Percentiles rank a stretch among this genome's conserved stretches.
Evolutionary conservation across 306 rosid species (phyloP).

Genomic region (Arachis stenosperma): DNA sequence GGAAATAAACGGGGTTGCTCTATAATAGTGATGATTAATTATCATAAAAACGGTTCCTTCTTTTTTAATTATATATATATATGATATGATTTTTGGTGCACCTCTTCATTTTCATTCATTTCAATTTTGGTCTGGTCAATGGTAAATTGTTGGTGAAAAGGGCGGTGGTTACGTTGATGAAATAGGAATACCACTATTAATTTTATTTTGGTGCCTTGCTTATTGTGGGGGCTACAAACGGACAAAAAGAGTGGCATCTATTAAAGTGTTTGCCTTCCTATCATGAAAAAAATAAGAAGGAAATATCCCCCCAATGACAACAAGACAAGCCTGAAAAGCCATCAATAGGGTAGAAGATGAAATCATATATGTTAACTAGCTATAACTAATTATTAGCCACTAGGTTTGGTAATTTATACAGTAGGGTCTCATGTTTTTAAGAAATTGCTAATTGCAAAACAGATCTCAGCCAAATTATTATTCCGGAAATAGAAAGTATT

Average conservation of each 20-base stretch:
- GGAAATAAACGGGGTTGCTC: constrained; percentile 68
- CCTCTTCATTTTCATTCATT: constrained; percentile 28
- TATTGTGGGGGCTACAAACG: constrained; percentile 57
- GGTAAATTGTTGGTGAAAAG: neutral
- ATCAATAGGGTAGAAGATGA: constrained; percentile 1
- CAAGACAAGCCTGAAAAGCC: constrained; percentile 36
- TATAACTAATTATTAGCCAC: constrained; percentile 16
- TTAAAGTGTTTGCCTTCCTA: constrained; percentile 33
- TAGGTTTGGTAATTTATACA: constrained; percentile 26
- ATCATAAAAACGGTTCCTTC: constrained; percentile 41
- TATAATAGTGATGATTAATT: constrained; percentile 50
- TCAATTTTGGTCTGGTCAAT: constrained; percentile 20
- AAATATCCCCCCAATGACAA: constrained; percentile 40
- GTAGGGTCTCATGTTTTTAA: no score
- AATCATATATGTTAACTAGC: constrained; percentile 41
- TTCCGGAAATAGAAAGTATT: constrained; percentile 23
- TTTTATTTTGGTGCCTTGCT: constrained; percentile 44
- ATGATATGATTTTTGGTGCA: constrained; percentile 15
- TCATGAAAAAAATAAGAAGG: constrained; percentile 11
- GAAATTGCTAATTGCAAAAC: no score
- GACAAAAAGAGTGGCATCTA: constrained; percentile 52
- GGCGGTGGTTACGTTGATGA: constrained; percentile 25
- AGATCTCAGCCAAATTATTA: neutral
- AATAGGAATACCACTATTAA: constrained; percentile 11
- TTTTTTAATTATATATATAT: neutral